These are phyloP conservation scores for Didymella sp. DNA, from an alignment of 2,329 filamentous ascomycete species.

Conservation along the genomic window DNA sequence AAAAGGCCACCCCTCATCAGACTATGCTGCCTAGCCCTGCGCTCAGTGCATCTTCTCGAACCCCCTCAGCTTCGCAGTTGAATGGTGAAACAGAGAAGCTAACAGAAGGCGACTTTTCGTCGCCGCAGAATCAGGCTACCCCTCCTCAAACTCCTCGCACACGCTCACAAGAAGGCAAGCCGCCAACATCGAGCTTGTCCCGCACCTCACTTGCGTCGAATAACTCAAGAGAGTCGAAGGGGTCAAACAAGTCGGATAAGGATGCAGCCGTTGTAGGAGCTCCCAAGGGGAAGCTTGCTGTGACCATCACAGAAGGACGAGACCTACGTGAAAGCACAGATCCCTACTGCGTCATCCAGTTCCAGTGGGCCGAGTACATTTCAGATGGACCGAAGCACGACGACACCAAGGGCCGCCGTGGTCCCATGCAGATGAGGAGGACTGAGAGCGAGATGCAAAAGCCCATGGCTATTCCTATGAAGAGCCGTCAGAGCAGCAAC, in stretches of 20 bases:
- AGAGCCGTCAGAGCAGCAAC: conserved; percentile 94
- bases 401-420: conserved; percentile 52
- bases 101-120: conserved; percentile 75
- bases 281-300: conserved; percentile 84
- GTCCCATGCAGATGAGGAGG: conserved; percentile 62
- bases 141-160: conserved; percentile 89
- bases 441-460: conserved; percentile 82
- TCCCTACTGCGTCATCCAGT: conserved; percentile 95
- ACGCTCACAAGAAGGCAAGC: conserved; percentile 70
- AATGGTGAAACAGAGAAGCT: conserved; percentile 80
- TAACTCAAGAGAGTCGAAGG: conserved; percentile 43
- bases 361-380: conserved; percentile 95
- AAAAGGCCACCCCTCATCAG: conserved; percentile 46
- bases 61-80: conserved; percentile 65
- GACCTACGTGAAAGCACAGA: conserved; percentile 82
- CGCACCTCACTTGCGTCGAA: conserved; percentile 58
- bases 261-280: conserved; percentile 69
- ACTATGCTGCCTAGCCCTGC: conserved; percentile 61
- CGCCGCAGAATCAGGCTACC: conserved; percentile 79
- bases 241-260: conserved; percentile 40
- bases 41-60: conserved; percentile 56
- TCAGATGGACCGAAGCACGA: conserved; percentile 79
- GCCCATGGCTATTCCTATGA: conserved; percentile 95
- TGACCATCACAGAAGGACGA: conserved; percentile 86
- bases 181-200: conserved; percentile 54